Evolutionary conservation across 805 yeast genomes (phyloP).

Genomic region (Candida maesae): DNA sequence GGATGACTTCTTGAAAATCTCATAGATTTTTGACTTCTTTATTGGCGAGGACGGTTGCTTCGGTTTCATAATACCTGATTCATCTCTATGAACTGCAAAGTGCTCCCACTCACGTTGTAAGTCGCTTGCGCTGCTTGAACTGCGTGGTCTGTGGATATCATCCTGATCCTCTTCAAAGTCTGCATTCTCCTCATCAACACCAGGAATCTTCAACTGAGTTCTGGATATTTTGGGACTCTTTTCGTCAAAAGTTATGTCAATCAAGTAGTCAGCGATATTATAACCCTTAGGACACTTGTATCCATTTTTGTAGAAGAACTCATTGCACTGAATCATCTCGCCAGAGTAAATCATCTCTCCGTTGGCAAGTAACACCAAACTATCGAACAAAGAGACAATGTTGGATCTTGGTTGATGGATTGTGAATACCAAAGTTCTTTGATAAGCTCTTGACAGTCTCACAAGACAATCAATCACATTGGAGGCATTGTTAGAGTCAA

Average conservation of each 20-base stretch:
- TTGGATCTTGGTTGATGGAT: slow-evolving; percentile 97
- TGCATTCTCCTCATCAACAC: slow-evolving; percentile 30
- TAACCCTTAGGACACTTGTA: slow-evolving; percentile 84
- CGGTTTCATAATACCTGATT: slow-evolving; percentile 28
- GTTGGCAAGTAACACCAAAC: slow-evolving; percentile 71
- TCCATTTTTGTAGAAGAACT: slow-evolving; percentile 72
- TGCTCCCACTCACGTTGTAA: slow-evolving; percentile 85
- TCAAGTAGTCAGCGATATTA: slow-evolving; percentile 89
- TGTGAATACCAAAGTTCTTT: slow-evolving; percentile 86
- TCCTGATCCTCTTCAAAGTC: slow-evolving; percentile 25
- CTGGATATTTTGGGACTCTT: slow-evolving; percentile 13
- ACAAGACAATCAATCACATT: slow-evolving; percentile 86
- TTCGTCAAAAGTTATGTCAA: slow-evolving; percentile 79
- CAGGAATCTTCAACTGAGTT: slow-evolving; percentile 14
- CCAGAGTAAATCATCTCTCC: slow-evolving; percentile 91
- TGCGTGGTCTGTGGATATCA: slow-evolving; percentile 30
- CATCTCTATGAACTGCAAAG: slow-evolving; percentile 77
- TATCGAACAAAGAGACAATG: slow-evolving; percentile 87
- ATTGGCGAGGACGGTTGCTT: slow-evolving; percentile 7
- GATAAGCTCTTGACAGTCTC: slow-evolving; percentile 70
- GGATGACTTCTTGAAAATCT: slow-evolving; percentile 32
- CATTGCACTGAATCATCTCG: slow-evolving; percentile 66
- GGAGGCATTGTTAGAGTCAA: slow-evolving; percentile 90
- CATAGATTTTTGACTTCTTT: slow-evolving; percentile 21
- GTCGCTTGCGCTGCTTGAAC: slow-evolving; percentile 37